Conservation (phyloP, 1,139 yeast species). For the Hanseniaspora gamundiae region DNA sequence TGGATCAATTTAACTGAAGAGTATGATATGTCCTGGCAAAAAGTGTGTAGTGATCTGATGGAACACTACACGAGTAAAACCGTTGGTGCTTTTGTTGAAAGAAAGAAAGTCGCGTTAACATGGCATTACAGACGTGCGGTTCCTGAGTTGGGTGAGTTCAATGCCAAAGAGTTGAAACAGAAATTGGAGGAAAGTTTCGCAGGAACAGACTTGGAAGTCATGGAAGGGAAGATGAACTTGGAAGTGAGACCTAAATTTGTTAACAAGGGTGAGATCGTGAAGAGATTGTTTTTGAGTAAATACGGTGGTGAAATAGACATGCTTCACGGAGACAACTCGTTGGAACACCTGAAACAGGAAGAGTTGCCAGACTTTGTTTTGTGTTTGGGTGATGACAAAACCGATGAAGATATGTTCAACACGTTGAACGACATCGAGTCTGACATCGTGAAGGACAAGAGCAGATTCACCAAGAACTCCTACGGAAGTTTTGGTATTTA, state of each 20-base stretch:
- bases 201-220: conserved; percentile 76
- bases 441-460: conserved; percentile 10
- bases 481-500: conserved; percentile 54
- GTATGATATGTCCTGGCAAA: conserved; percentile 92
- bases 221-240: conserved; percentile 92
- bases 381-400: conserved; percentile 90
- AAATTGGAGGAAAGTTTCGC: conserved; percentile 52
- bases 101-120: conserved; percentile 84
- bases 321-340: conserved; percentile 23
- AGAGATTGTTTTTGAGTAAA: conserved; percentile 52
- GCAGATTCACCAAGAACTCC: conserved; percentile 28
- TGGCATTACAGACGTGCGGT: conserved; percentile 97
- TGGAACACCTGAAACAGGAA: conserved; percentile 30
- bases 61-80: conserved; percentile 70
- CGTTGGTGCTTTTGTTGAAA: conserved; percentile 80
- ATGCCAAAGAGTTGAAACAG: conserved; percentile 62
- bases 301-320: conserved; percentile 35
- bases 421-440: conserved; percentile 53
- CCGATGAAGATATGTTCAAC: conserved; percentile 95
- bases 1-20: conserved; percentile 83
- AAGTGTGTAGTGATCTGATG: conserved; percentile 62
- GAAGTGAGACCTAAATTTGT: conserved; percentile 92
- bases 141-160: conserved; percentile 82
- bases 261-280: conserved; percentile 94
- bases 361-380: conserved; percentile 70